A percentile compares a stretch with the other conserved stretches of the same genome.
These are phyloP conservation scores for Phytophthora citrophthora DNA, from an alignment of 352 stramenopile genomes.

Conservation along the genomic window DNA sequence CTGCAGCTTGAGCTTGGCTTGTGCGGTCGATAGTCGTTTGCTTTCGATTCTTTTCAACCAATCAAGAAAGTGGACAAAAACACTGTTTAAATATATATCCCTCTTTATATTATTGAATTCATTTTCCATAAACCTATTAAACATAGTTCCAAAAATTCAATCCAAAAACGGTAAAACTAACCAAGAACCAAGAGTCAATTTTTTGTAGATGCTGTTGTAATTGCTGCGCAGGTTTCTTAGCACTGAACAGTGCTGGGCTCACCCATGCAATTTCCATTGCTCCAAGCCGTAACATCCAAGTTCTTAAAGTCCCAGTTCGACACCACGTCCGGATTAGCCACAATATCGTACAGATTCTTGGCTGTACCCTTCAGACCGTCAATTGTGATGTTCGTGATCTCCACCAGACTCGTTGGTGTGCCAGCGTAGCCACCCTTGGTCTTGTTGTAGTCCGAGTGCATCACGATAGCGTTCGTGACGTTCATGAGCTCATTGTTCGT, in stretches of 20 bases:
- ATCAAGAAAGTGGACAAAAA: background rate
- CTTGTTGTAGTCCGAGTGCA: conserved; percentile 29
- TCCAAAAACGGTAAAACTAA: no score
- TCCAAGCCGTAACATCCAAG: conserved; percentile 11
- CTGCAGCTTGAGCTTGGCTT: conserved; percentile 13
- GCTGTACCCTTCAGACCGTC: conserved; percentile 22
- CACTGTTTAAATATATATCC: background rate
- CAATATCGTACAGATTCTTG: conserved; percentile 28
- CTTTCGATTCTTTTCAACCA: conserved; percentile 7
- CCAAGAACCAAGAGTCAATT: no score
- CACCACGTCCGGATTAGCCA: conserved; percentile 28
- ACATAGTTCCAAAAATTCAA: background rate
- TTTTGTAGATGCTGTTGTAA: no score
- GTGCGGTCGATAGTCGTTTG: conserved; percentile 10
- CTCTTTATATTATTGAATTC: background rate
- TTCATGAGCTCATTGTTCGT: conserved; percentile 24
- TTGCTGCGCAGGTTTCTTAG: conserved; percentile 1
- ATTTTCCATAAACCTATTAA: background rate
- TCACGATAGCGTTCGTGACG: conserved; percentile 24
- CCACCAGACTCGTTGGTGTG: conserved; percentile 21
- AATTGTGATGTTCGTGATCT: conserved; percentile 34
- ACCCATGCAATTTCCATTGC: conserved; percentile 26
- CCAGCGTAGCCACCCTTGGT: conserved; percentile 32
- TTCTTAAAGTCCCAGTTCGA: conserved; percentile 32
- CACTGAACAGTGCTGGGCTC: conserved; percentile 24